Evolutionary conservation across 164 flowering plant species (phyloP), one percentile per base, ranked within the genome.

Genomic region (Aristolochia fimbriata): DNA sequence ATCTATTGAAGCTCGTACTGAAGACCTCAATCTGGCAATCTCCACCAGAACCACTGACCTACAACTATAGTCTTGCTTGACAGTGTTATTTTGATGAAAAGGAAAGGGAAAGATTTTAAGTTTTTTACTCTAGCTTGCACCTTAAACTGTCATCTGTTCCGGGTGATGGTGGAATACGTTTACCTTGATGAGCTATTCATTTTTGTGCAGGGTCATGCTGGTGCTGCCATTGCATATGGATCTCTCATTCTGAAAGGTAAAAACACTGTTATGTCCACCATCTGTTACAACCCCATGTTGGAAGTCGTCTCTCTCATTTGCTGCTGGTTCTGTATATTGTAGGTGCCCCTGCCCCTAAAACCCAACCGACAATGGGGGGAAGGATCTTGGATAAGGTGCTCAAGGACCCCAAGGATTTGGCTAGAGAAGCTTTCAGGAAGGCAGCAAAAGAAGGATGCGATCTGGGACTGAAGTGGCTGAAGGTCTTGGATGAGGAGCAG

Each of bases 211-310:
- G 97, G 96, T 25, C 97, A 93, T 81, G 77, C 87, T 61, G 99
- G 95, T 63, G 96, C 99, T 54, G 96, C 97, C 58, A 73, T 93
- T 71, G 96, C 97, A 61, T 93, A 80, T 72, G 99, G 99, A 57
- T 81, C 99, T 23, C 96, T 93, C 70, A 83, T 93, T 66, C 85
- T 93, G 51, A 76, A 74, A 81, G 99, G 99, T 90, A 24, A 53
- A 71, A 25, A n/a, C 23, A 14, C 33, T 54, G 16, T 6, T 2
- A 12, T 15, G 9, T 37, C 17, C 3, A 22, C 21, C 10, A 14
- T 8, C n/a, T 54, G n/a, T 37, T 37, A 37, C 43, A 37, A 7
- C 43, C 12, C 43, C 43, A 1, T 7, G 4, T 0, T 10, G 8
- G 43, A 6, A 37, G 11, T n/a, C n/a, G n/a, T 37, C 9, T 41